Evolutionary conservation across 2,329 filamentous ascomycete species (phyloP).

Genomic region (Aspergillus sp.): DNA sequence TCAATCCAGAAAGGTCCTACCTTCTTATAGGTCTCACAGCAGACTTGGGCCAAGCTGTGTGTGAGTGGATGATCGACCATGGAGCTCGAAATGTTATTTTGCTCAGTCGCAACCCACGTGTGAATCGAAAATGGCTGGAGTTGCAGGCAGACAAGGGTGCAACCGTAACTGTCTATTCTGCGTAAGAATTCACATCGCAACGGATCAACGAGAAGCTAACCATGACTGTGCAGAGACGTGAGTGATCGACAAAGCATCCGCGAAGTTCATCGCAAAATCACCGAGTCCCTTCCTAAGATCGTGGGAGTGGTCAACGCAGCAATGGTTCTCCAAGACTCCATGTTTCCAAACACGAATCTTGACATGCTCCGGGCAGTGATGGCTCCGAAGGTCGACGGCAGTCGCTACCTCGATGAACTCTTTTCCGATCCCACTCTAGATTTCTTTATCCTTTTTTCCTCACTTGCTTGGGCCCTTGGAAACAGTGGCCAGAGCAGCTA

Average conservation of each 20-base stretch:
- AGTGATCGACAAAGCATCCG: not conserved
- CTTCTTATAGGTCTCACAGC: not conserved
- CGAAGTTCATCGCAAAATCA: not conserved
- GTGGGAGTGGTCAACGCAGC: conserved; percentile 14
- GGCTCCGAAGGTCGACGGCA: conserved; percentile 11
- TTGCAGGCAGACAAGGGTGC: not conserved
- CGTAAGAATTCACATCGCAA: not conserved
- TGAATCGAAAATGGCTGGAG: not conserved
- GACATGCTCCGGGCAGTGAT: conserved; percentile 1
- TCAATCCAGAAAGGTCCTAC: not conserved
- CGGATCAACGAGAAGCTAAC: not conserved
- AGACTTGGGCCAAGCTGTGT: not conserved
- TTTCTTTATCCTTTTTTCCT: conserved; percentile 16
- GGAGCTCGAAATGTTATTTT: conserved; percentile 7
- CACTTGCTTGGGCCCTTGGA: conserved; percentile 2
- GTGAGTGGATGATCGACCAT: conserved; percentile 13
- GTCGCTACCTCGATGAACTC: conserved; percentile 6
- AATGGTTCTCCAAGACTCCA: conserved; percentile 13
- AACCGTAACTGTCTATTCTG: not conserved
- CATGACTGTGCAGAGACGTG: conserved; percentile 2
- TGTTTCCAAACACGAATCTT: conserved; percentile 6
- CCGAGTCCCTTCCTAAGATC: conserved; percentile 5
- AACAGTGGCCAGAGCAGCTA: conserved; percentile 12
- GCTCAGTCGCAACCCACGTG: conserved; percentile 23
- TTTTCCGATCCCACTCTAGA: conserved; percentile 5